Percentiles rank a stretch among this genome's conserved stretches.
These are phyloP conservation scores for Aureobasidium sp. DNA, from an alignment of 2,329 filamentous ascomycete species.

Conservation along the genomic window DNA sequence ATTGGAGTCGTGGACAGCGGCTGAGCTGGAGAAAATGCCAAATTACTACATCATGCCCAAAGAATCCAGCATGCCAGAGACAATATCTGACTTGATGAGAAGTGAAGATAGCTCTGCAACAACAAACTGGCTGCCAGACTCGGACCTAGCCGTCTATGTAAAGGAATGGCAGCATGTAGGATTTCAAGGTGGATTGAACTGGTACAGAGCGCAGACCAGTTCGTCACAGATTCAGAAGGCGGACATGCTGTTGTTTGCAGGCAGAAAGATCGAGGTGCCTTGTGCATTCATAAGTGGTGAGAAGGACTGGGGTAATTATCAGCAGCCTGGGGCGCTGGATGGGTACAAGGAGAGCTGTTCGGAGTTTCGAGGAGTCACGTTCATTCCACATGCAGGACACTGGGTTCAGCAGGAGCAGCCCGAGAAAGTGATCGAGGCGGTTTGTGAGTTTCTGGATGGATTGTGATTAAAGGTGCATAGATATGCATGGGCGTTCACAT, in stretches of 20 bases:
- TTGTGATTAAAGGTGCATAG: not conserved
- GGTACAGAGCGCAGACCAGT: conserved; percentile 55
- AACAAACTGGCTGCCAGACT: conserved; percentile 49
- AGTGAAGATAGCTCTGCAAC: conserved; percentile 40
- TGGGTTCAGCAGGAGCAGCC: conserved; percentile 63
- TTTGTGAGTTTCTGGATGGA: conserved; percentile 36
- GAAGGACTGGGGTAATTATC: conserved; percentile 60
- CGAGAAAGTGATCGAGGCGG: conserved; percentile 42
- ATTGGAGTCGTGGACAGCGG: conserved; percentile 48
- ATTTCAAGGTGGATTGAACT: conserved; percentile 59
- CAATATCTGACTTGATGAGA: conserved; percentile 48
- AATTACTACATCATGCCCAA: conserved; percentile 61
- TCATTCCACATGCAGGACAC: conserved; percentile 56
- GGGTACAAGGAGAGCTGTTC: conserved; percentile 44
- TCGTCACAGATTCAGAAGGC: conserved; percentile 31
- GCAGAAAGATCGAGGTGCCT: conserved; percentile 53
- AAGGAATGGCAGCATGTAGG: conserved; percentile 53
- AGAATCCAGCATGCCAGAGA: conserved; percentile 50
- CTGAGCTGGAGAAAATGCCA: conserved; percentile 52
- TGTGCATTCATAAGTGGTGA: conserved; percentile 53
- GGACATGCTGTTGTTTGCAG: conserved; percentile 53
- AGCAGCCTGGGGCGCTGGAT: conserved; percentile 57
- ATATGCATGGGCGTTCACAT: conserved; percentile 1
- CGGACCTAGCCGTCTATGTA: conserved; percentile 52
- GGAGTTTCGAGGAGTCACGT: conserved; percentile 44